Base-by-base conservation (phyloP, 192 early-diverging fungal genomes). In the Coemansia furcata region DNA sequence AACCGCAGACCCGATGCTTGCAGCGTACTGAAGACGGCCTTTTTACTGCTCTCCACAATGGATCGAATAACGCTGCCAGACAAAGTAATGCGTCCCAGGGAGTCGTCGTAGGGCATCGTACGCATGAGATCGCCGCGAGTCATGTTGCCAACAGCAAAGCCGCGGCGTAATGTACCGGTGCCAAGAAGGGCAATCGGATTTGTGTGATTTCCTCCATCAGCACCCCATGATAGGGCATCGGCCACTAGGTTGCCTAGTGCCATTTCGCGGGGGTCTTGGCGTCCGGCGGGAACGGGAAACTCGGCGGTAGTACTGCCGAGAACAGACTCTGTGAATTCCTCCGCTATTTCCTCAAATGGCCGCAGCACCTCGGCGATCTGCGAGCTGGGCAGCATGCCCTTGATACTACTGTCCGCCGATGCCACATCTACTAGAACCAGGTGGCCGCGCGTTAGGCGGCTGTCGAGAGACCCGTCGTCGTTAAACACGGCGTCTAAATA, bases 81-180 rank as follows among this genome's bases (percentile, higher is more conserved):
- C 61, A 87, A 65, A 10, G 78, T 63, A 43, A 79, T 73, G 17
- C 80, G 70, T 4, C 81, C 77, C 23, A 91, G 30, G 2, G 64
- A 37, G 67, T 89, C 90, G n/a, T 85, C 88, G 47, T 89, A 92
- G 10, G 92, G 91, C 8, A 90, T 78, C 0, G 86, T 72, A 5
- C 76, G 83, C 55, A 89, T 62, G 59, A 92, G 64, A 50, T 78
- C 68, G 64, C 87, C 87, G 32, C 84, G 65, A 1, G 88, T 86
- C 59, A 94, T 59, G 5, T 83, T 71, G 42, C 89, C 89, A 11
- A 36, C 23, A 17, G 81, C 73, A 11, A 91, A n/a, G 0, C 74
- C 77, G 6, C 79, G 76, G 26, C 91, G 86, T 49, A 94, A 75
- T 23, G 88, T 76, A 21, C 89, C 92, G 26, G 86, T 74, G 76